Conservation (phyloP, 305 asterid genomes). For the Solanum hybrid region DNA sequence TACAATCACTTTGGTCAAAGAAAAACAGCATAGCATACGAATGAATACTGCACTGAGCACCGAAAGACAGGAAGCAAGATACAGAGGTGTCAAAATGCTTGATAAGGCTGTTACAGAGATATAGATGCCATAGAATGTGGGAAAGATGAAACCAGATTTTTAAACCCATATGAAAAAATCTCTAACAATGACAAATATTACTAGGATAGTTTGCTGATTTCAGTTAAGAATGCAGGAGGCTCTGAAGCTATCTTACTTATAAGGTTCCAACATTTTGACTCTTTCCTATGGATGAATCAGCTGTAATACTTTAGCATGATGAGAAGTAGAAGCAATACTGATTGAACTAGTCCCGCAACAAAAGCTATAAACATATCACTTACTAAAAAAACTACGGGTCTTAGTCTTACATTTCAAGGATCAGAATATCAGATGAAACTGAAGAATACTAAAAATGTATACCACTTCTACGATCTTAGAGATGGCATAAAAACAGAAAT, state of each 20-base stretch:
- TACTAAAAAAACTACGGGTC: background rate
- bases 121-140: background rate
- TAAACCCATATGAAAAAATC: background rate
- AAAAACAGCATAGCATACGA: background rate
- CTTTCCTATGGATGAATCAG: background rate
- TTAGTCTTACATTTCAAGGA: background rate
- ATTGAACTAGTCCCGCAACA: background rate
- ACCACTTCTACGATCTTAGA: background rate
- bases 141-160: background rate
- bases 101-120: background rate
- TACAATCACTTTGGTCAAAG: background rate
- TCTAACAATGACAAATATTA: background rate
- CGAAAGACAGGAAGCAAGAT: background rate
- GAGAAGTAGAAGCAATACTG: background rate
- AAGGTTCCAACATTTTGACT: background rate
- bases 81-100: background rate
- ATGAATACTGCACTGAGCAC: background rate
- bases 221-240: background rate
- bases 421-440: background rate
- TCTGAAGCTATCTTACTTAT: background rate
- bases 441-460: background rate
- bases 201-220: background rate
- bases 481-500: background rate
- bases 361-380: background rate
- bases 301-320: background rate